A percentile compares a stretch with the other conserved stretches of the same genome.
phyloP scores from a whole-genome alignment of 2,329 filamentous ascomycete species.

The Epicoccum sorghinum region DNA sequence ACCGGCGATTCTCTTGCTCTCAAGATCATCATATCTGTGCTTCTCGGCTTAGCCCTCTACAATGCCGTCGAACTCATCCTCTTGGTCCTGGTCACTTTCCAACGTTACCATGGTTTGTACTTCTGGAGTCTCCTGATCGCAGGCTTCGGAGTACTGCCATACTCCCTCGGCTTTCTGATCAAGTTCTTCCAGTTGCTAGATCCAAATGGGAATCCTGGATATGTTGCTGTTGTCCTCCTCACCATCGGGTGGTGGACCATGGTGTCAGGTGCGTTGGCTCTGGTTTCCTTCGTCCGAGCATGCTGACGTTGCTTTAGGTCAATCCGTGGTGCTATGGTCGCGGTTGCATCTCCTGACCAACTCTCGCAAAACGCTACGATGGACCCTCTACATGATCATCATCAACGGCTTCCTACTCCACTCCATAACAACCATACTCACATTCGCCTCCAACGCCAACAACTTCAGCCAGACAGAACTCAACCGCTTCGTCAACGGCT shows the following conservation, averaged over 20 bases:
- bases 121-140: conserved; percentile 57
- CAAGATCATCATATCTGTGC: conserved; percentile 45
- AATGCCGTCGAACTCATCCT: conserved; percentile 54
- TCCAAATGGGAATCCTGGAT: conserved; percentile 29
- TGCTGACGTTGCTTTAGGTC: conserved; percentile 47
- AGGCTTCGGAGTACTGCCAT: conserved; percentile 53
- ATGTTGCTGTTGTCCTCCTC: conserved; percentile 53
- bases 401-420: conserved; percentile 61
- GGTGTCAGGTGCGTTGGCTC: conserved; percentile 54
- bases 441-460: conserved; percentile 58
- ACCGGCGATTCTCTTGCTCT: conserved; percentile 39
- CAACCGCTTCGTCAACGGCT: conserved; percentile 42
- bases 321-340: conserved; percentile 67
- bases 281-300: background rate
- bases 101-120: conserved; percentile 54
- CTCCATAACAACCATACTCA: conserved; percentile 60
- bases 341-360: conserved; percentile 65
- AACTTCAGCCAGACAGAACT: conserved; percentile 24
- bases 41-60: conserved; percentile 46
- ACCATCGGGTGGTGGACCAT: conserved; percentile 64
- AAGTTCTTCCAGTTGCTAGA: conserved; percentile 48
- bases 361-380: conserved; percentile 55
- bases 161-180: conserved; percentile 56
- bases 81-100: conserved; percentile 56
- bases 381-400: conserved; percentile 64